Evolutionary conservation across 1,284 basidiomycete species (phyloP).

Genomic region (Crucibulum cyathiforme): DNA sequence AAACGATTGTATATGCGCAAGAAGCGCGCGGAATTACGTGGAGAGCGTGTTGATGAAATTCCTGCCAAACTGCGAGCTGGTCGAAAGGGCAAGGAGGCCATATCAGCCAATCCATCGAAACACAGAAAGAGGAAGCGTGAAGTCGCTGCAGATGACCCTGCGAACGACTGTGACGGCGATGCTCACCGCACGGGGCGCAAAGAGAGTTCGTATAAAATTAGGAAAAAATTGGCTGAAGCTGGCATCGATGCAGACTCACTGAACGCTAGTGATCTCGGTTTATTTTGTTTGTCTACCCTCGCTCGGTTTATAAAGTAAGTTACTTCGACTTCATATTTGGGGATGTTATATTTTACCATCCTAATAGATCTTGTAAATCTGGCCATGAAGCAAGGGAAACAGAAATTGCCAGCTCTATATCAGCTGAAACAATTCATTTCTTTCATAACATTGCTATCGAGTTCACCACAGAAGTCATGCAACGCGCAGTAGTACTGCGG

Average conservation of each 20-base stretch:
- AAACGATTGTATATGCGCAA: slow-evolving; percentile 77
- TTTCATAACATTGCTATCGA: slow-evolving; percentile 51
- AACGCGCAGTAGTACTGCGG: slow-evolving; percentile 54
- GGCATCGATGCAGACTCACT: slow-evolving; percentile 53
- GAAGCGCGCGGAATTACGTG: slow-evolving; percentile 60
- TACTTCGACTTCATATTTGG: not conserved
- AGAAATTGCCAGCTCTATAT: slow-evolving; percentile 30
- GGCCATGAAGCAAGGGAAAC: slow-evolving; percentile 22
- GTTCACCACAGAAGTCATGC: slow-evolving; percentile 58
- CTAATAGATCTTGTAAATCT: slow-evolving; percentile 39
- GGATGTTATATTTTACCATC: not conserved
- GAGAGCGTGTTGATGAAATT: slow-evolving; percentile 38
- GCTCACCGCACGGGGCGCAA: slow-evolving; percentile 33
- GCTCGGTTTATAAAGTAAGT: slow-evolving; percentile 41
- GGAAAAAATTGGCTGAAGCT: slow-evolving; percentile 43
- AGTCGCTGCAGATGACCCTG: no score
- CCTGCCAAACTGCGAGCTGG: slow-evolving; percentile 52
- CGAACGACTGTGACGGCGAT: not conserved
- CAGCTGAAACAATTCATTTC: slow-evolving; percentile 42
- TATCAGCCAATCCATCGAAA: no score
- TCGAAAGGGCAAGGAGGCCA: slow-evolving; percentile 31
- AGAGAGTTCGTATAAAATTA: slow-evolving; percentile 53
- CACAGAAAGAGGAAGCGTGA: no score
- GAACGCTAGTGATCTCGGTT: slow-evolving; percentile 46
- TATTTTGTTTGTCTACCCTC: slow-evolving; percentile 55